A percentile compares a stretch with the other conserved stretches of the same genome.
Conservation (phyloP, 2,329 filamentous ascomycete species). For the Teratosphaeria viscida region DNA sequence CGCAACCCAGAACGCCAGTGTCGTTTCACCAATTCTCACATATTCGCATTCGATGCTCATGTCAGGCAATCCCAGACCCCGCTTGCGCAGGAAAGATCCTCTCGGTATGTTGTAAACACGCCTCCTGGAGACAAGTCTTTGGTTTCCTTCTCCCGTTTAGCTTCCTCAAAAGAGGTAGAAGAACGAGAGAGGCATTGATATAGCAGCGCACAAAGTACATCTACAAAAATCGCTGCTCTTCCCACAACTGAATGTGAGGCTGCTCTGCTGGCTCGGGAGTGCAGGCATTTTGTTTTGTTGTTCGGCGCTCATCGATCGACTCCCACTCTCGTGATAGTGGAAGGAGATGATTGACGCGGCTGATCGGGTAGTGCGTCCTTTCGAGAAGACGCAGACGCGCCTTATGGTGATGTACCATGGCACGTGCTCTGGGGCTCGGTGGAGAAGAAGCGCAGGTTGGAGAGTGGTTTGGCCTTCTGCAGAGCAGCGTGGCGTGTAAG, state of each 20-base stretch:
- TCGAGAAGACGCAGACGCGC: slow-evolving; percentile 29
- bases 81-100: slow-evolving; percentile 33
- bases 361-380: slow-evolving; percentile 39
- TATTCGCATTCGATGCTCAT: slow-evolving; percentile 1
- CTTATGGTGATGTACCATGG: slow-evolving; percentile 42
- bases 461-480: slow-evolving; percentile 31
- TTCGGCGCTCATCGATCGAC: slow-evolving; percentile 50
- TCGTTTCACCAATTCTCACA: slow-evolving; percentile 16
- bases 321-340: slow-evolving; percentile 33
- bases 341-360: slow-evolving; percentile 55
- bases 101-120: slow-evolving; percentile 70
- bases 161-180: slow-evolving; percentile 1
- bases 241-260: slow-evolving; percentile 20
- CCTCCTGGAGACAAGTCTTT: slow-evolving; percentile 86
- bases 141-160: slow-evolving; percentile 57
- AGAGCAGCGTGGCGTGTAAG: slow-evolving; percentile 32
- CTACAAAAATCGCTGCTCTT: slow-evolving; percentile 75
- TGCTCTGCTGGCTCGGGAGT: slow-evolving; percentile 6
- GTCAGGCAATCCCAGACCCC: slow-evolving; percentile 11
- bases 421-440: slow-evolving; percentile 29
- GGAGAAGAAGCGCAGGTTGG: slow-evolving; percentile 37
- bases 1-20: slow-evolving; percentile 9
- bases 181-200: slow-evolving; percentile 49
- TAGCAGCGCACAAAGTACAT: slow-evolving; percentile 80
- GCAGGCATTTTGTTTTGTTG: slow-evolving; percentile 22